Percentiles rank a stretch among this genome's conserved stretches.
Conservation (phyloP, 768 basidiomycete genomes). For the Auriscalpium microsporum region DNA sequence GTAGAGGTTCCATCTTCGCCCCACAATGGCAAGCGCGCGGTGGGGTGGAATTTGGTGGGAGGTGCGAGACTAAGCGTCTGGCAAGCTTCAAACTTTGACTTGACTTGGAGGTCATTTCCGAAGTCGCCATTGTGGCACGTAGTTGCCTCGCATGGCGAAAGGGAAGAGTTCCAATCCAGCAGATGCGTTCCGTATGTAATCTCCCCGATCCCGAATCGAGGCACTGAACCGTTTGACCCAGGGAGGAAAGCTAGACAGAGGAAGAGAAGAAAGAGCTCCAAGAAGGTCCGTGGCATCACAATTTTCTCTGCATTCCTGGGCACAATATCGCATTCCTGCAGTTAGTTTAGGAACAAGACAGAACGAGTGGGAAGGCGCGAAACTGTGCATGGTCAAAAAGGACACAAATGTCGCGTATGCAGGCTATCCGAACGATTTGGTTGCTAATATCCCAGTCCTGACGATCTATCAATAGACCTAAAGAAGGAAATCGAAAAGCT, state of each 20-base stretch:
- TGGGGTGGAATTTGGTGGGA: background rate
- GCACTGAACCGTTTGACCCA: no score
- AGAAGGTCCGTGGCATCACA: constrained; percentile 55
- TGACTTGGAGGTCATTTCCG: no score
- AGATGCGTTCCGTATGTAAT: constrained; percentile 76
- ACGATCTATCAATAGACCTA: constrained; percentile 42
- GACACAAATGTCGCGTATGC: constrained; percentile 77
- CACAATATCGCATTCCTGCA: constrained; percentile 23
- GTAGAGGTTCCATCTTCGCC: constrained; percentile 72
- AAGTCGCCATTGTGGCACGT: no score
- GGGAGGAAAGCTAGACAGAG: no score
- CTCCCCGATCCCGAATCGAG: background rate
- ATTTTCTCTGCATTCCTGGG: background rate
- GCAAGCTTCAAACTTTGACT: no score
- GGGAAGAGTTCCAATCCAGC: constrained; percentile 85
- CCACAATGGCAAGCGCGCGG: constrained; percentile 30
- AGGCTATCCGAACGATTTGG: background rate
- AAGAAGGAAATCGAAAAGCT: constrained; percentile 73
- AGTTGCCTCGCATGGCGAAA: constrained; percentile 57
- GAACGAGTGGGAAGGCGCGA: constrained; percentile 67
- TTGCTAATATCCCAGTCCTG: background rate
- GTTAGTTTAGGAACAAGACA: constrained; percentile 95
- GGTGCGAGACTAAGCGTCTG: no score
- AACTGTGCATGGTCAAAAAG: constrained; percentile 92
- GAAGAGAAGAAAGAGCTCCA: constrained; percentile 92